phyloP scores from a whole-genome alignment of 1,139 yeast genomes.

The Candida glucosophila region DNA sequence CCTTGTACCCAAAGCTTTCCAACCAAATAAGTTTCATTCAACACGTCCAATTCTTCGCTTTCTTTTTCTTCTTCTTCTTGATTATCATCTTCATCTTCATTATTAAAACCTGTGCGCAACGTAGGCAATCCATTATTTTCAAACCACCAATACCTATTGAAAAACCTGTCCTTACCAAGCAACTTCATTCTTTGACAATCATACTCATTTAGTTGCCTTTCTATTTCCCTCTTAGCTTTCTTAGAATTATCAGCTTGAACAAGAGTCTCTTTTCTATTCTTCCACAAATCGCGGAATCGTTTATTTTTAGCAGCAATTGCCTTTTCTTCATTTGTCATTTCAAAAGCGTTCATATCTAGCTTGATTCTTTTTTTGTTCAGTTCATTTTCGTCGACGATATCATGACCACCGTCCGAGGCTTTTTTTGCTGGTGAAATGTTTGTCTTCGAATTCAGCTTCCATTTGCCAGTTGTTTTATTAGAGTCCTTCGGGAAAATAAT shows the following conservation, averaged over 20 bases:
- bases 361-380: slow-evolving; percentile 16
- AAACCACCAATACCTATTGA: slow-evolving; percentile 93
- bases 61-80: slow-evolving; percentile 22
- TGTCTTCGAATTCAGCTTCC: not conserved
- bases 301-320: slow-evolving; percentile 37
- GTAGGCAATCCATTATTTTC: slow-evolving; percentile 78
- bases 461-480: slow-evolving; percentile 1
- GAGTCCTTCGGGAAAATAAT: slow-evolving; percentile 2
- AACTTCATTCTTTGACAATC: slow-evolving; percentile 74
- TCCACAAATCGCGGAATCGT: slow-evolving; percentile 39
- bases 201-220: slow-evolving; percentile 49
- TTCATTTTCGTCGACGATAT: no score
- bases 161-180: slow-evolving; percentile 77
- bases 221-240: slow-evolving; percentile 41
- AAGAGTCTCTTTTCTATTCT: slow-evolving; percentile 30
- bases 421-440: slow-evolving; percentile 1
- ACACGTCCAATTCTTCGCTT: slow-evolving; percentile 27
- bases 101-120: slow-evolving; percentile 32
- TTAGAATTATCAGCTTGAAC: slow-evolving; percentile 36
- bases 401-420: slow-evolving; percentile 11
- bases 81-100: slow-evolving; percentile 31
- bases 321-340: slow-evolving; percentile 44
- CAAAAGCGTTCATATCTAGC: slow-evolving; percentile 24
- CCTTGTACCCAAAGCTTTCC: slow-evolving; percentile 95
- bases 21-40: slow-evolving; percentile 64